These are phyloP conservation scores for Russula olivacea DNA, from an alignment of 768 basidiomycete species.

Conservation along the genomic window DNA sequence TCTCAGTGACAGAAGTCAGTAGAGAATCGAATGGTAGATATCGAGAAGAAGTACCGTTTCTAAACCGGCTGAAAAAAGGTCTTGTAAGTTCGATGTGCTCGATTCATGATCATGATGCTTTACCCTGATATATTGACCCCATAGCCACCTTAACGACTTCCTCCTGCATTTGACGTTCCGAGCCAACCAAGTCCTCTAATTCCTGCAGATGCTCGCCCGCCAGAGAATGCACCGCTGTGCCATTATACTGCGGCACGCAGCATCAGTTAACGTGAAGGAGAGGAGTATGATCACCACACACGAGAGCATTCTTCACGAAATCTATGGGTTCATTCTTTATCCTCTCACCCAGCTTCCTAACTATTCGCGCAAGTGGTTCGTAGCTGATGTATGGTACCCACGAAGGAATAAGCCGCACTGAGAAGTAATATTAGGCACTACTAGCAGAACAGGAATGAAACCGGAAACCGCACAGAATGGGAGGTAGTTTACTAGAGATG, in stretches of 20 bases:
- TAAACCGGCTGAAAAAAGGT: slow-evolving; percentile 17
- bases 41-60: slow-evolving; percentile 25
- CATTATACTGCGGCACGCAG: not conserved
- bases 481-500: not conserved
- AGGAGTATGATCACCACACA: not conserved
- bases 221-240: slow-evolving; percentile 1
- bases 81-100: not conserved
- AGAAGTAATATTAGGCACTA: not conserved
- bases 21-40: not conserved
- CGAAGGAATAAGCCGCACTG: slow-evolving; percentile 10
- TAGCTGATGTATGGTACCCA: slow-evolving; percentile 16
- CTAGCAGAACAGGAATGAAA: not conserved
- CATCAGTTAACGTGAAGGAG: not conserved
- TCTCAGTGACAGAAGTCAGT: slow-evolving; percentile 17
- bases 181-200: not conserved
- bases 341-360: not conserved
- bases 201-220: slow-evolving; percentile 1
- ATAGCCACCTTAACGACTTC: not conserved
- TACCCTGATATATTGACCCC: not conserved
- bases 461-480: slow-evolving; percentile 6
- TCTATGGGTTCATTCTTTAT: slow-evolving; percentile 8
- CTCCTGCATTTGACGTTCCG: not conserved
- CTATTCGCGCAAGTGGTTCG: not conserved
- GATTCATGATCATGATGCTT: not conserved
- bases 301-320: slow-evolving; percentile 10